Percentiles rank a stretch among this genome's conserved stretches.
phyloP scores from a whole-genome alignment of 2,329 filamentous ascomycete species.

The Stemphylium beticola region DNA sequence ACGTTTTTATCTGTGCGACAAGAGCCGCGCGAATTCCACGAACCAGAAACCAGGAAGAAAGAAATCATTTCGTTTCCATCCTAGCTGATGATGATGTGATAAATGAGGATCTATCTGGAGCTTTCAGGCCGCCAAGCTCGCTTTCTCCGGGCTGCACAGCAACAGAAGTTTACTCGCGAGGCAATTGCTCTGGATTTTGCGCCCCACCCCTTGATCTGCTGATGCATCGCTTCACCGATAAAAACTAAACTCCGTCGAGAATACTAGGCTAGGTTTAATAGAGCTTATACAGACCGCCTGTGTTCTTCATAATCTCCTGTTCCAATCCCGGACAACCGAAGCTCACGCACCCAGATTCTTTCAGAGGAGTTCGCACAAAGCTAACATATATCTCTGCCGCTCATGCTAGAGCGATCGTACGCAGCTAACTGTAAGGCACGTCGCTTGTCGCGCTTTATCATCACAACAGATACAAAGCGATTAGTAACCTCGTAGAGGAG shows the following conservation, averaged over 20 bases:
- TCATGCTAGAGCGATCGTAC: neutral
- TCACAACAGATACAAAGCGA: neutral
- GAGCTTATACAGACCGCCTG: neutral
- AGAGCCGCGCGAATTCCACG: no score
- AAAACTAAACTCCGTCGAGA: neutral
- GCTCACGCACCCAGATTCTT: neutral
- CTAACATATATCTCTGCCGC: neutral
- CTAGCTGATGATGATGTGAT: no score
- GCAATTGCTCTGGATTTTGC: no score
- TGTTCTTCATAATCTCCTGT: neutral
- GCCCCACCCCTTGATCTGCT: slow-evolving; percentile 7
- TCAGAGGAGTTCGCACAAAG: neutral
- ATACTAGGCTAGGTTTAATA: neutral
- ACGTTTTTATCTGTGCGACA: no score
- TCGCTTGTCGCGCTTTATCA: neutral
- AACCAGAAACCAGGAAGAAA: no score
- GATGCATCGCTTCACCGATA: neutral
- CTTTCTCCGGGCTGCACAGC: no score
- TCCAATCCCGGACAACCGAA: neutral
- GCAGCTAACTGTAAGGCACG: neutral
- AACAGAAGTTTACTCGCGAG: no score
- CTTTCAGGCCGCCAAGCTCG: no score
- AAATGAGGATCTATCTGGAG: no score
- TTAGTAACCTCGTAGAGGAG: no score
- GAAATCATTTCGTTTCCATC: no score